Evolutionary conservation across 306 rosid genomes (phyloP), one percentile per base, ranked within the genome.

Genomic region (Spatholobus suberectus): DNA sequence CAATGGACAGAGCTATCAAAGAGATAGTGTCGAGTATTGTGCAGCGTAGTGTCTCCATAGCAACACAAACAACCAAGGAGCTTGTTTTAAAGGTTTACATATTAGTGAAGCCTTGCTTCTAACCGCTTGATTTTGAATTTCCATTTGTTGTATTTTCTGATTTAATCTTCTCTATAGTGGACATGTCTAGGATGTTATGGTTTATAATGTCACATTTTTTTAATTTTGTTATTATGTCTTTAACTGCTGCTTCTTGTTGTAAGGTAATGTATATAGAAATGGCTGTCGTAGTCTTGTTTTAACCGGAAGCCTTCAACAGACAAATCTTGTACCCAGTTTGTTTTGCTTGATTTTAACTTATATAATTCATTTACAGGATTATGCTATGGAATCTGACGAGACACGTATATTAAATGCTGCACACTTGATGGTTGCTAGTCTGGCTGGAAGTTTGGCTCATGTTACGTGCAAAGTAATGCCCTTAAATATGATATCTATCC

Each of bases 351-450:
- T 70, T 34, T 78, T 27, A 43, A 79, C 81, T 62, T 79, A 29
- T 70, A 27, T 46, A 67, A 80, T 83, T 35, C 34, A 44, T 72
- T 85, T 65, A 79, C 82, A 95, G 99, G 99, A 96, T 80, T 96
- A 96, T 89, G 95, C 99, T 79, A 89, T 94, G 97, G 99, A 96
- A 87, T 92, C 94, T 24, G 99, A 96, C 40, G 99, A 96, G 89
- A 91, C 97, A n/a, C 94, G 97, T 17, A 92, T 95, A 73, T 78
- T 87, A 67, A 90, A 88, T 91, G 99, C 97, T 27, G 98, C 99
- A n/a, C 98, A 92, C 86, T 87, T 96, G 91, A 96, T 96, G 99
- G 99, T 96, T 78, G 99, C 98, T 29, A 92, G 98, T 87, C 85
- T 96, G 85, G 97, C 98, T 27, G 99, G 98, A 85, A 91, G 99